phyloP scores from a whole-genome alignment of 345 rosid species.

The Excoecaria cochinchinensis region DNA sequence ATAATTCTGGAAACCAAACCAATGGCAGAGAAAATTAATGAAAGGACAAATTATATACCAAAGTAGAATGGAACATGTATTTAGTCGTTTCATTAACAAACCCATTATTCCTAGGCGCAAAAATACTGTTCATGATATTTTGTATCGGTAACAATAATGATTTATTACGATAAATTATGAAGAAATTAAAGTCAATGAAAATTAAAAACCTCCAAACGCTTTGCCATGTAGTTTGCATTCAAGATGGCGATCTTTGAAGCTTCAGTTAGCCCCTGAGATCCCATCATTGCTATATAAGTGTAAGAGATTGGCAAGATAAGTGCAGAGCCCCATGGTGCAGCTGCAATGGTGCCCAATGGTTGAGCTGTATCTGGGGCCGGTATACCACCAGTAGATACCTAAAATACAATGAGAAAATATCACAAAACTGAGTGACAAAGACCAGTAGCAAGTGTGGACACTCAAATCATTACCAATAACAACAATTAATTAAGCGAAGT shows the following conservation, averaged over 20 bases:
- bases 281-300: slow-evolving; percentile 98
- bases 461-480: not conserved
- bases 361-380: slow-evolving; percentile 68
- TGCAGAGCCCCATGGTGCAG: slow-evolving; percentile 99
- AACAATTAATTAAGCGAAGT: not conserved
- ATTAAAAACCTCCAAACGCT: slow-evolving; percentile 78
- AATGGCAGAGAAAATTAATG: not conserved
- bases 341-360: slow-evolving; percentile 88
- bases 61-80: not conserved
- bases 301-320: slow-evolving; percentile 96
- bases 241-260: slow-evolving; percentile 94
- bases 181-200: slow-evolving; percentile 19
- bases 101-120: not conserved
- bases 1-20: slow-evolving; percentile 50
- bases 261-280: slow-evolving; percentile 88
- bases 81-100: not conserved
- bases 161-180: slow-evolving; percentile 2
- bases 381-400: slow-evolving; percentile 83
- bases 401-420: slow-evolving; percentile 15
- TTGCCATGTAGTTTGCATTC: slow-evolving; percentile 99
- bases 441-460: not conserved
- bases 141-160: not conserved
- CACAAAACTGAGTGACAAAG: slow-evolving; percentile 6
- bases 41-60: not conserved
- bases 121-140: not conserved